Evolutionary conservation across 2,329 filamentous ascomycete genomes (phyloP).

Genomic region (Colletotrichum sp.): DNA sequence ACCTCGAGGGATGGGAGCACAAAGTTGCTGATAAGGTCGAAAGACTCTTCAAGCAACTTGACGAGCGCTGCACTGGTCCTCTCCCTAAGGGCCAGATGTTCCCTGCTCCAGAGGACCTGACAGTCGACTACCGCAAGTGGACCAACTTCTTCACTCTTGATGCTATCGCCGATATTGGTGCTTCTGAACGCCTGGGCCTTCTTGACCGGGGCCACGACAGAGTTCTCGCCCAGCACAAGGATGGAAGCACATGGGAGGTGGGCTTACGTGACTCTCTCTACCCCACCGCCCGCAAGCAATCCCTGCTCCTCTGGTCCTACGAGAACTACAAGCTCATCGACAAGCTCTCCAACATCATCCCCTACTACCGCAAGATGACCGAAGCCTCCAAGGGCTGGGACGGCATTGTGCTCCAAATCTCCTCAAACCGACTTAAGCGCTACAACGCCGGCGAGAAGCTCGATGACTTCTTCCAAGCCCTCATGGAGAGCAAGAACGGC

Average conservation of each 20-base stretch:
- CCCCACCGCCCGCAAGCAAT: slow-evolving; percentile 53
- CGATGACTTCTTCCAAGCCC: slow-evolving; percentile 35
- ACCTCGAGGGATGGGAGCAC: slow-evolving; percentile 58
- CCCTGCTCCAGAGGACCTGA: slow-evolving; percentile 42
- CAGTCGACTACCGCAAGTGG: slow-evolving; percentile 55
- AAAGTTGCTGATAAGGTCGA: slow-evolving; percentile 58
- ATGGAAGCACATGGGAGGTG: slow-evolving; percentile 50
- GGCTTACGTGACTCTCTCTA: slow-evolving; percentile 57
- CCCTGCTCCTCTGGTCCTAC: slow-evolving; percentile 54
- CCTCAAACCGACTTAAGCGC: slow-evolving; percentile 29
- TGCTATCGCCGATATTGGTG: slow-evolving; percentile 60
- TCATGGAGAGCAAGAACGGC: slow-evolving; percentile 30
- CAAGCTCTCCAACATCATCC: slow-evolving; percentile 51
- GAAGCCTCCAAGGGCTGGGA: slow-evolving; percentile 47
- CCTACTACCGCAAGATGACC: slow-evolving; percentile 43
- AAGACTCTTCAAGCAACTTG: slow-evolving; percentile 47
- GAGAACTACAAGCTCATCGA: slow-evolving; percentile 53
- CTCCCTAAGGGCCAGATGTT: slow-evolving; percentile 29
- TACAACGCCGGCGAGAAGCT: slow-evolving; percentile 58
- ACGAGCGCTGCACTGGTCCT: slow-evolving; percentile 43
- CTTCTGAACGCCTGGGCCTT: slow-evolving; percentile 55
- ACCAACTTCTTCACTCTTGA: slow-evolving; percentile 62
- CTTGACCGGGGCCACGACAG: slow-evolving; percentile 53
- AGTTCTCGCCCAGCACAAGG: slow-evolving; percentile 43
- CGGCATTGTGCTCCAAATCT: slow-evolving; percentile 41